Evolutionary conservation across 371 early-diverging fungal genomes (phyloP), one percentile per base, ranked within the genome.

Genomic region (Apophysomyces elegans): DNA sequence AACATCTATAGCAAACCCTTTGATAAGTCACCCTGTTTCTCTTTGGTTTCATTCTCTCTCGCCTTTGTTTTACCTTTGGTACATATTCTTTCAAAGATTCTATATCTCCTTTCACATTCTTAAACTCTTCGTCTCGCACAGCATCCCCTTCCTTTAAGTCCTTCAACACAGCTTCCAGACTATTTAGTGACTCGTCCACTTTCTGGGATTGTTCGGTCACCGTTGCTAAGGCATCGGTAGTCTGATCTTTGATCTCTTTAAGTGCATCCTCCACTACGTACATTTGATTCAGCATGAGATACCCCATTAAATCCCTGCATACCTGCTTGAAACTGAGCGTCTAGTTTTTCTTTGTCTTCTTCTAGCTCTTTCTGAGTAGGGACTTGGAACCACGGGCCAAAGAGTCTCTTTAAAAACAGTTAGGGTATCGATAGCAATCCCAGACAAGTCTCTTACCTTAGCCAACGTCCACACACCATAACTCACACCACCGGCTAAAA

Each of bases 401-500:
- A 76, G 57, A 88, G 85, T 60, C 78, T 80, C 94, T 93, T 76
- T 59, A 18, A 16, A 47, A 16, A 61, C 45, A 39, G 32, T 43
- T 13, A 38, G 16, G 1, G 3, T 26, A 26, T 2, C 32, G 2
- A 26, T 26, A 26, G 32, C 32, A 2, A 26, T 26, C 32, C 32
- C 32, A 26, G 1, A 26, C 32, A 26, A 26, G 32, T 26, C 32
- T 26, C 38, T 70, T 81, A 93, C 93, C 89, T 91, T 90, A 7
- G 89, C 89, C 60, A 96, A 72, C 61, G 84, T 85, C 78, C 90
- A 92, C 56, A 92, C 77, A 38, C 93, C 94, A 75, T 95, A 96
- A 12, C 93, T 89, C 16, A 93, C 87, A 35, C 96, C 96, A 59
- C 92, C 94, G 18, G 91, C 90, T 13, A 94, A 88, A 6, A 94